These are phyloP conservation scores for Colletotrichum acutatum DNA, from an alignment of 2,329 filamentous ascomycete genomes.

Conservation along the genomic window DNA sequence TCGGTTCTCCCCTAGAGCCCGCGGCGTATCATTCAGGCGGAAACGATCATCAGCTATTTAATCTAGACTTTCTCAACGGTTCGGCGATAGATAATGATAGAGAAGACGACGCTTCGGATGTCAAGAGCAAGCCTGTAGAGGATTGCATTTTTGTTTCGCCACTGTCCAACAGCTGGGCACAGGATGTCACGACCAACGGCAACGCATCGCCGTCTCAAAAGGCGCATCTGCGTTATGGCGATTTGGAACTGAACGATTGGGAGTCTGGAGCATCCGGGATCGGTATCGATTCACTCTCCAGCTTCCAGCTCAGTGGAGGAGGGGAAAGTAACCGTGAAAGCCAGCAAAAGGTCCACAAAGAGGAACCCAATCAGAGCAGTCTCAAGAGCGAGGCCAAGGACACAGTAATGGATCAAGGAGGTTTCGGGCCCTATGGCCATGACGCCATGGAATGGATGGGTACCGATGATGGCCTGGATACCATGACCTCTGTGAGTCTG, in stretches of 20 bases:
- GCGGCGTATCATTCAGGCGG: slow-evolving; percentile 43
- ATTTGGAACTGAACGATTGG: slow-evolving; percentile 41
- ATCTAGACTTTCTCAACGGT: slow-evolving; percentile 43
- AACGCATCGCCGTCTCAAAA: slow-evolving; percentile 19
- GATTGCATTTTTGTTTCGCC: slow-evolving; percentile 42
- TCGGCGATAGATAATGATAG: slow-evolving; percentile 43
- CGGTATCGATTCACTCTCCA: not conserved
- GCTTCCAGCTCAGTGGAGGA: not conserved
- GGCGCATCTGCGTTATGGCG: slow-evolving; percentile 38
- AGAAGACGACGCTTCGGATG: slow-evolving; percentile 34
- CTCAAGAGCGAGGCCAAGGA: not conserved
- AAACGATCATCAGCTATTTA: slow-evolving; percentile 36
- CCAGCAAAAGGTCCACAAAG: not conserved
- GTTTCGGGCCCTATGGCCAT: not conserved
- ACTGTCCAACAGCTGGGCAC: slow-evolving; percentile 42
- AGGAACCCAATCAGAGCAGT: not conserved
- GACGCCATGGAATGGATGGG: slow-evolving; percentile 41
- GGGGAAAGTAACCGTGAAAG: not conserved
- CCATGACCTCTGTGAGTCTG: slow-evolving; percentile 46
- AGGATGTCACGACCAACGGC: slow-evolving; percentile 38
- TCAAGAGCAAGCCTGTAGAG: slow-evolving; percentile 26
- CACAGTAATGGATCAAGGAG: not conserved
- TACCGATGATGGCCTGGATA: slow-evolving; percentile 30
- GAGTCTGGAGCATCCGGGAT: slow-evolving; percentile 37
- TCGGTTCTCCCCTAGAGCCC: slow-evolving; percentile 38